Conservation (phyloP, 2,329 filamentous ascomycete species). For the Incumbomyces lentus region DNA sequence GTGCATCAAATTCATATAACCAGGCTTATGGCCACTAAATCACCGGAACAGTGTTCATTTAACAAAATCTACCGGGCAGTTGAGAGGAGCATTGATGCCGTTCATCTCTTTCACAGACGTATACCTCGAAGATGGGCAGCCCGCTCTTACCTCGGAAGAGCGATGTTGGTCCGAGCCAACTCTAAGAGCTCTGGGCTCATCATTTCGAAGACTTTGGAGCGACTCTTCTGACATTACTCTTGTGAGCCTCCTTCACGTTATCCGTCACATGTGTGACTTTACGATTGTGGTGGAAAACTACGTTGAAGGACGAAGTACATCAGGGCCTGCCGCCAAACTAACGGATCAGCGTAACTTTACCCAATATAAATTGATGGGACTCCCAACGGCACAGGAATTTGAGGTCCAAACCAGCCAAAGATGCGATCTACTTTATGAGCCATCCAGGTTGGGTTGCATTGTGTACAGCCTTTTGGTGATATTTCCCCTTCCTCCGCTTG, state of each 20-base stretch:
- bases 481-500: slow-evolving; percentile 30
- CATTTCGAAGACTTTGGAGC: slow-evolving; percentile 17
- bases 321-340: slow-evolving; percentile 21
- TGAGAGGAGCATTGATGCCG: slow-evolving; percentile 16
- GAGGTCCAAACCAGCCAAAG: slow-evolving; percentile 3
- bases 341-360: slow-evolving; percentile 31
- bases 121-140: slow-evolving; percentile 8
- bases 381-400: slow-evolving; percentile 20
- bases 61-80: slow-evolving; percentile 25
- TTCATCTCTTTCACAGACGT: slow-evolving; percentile 16
- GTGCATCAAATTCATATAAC: too few species aligned
- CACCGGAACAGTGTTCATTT: too few species aligned
- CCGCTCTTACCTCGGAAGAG: neutral
- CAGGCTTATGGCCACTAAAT: too few species aligned
- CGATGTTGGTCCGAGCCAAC: neutral
- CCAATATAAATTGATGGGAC: slow-evolving; percentile 26
- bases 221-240: slow-evolving; percentile 1
- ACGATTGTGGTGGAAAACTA: slow-evolving; percentile 22
- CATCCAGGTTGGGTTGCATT: slow-evolving; percentile 25
- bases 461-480: slow-evolving; percentile 30
- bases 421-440: neutral
- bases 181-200: slow-evolving; percentile 10
- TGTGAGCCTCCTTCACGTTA: slow-evolving; percentile 22
- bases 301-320: slow-evolving; percentile 9
- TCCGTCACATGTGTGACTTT: slow-evolving; percentile 25